Conservation (phyloP, 805 yeast species). For the Cyberlindnera euphorbiiphila region DNA sequence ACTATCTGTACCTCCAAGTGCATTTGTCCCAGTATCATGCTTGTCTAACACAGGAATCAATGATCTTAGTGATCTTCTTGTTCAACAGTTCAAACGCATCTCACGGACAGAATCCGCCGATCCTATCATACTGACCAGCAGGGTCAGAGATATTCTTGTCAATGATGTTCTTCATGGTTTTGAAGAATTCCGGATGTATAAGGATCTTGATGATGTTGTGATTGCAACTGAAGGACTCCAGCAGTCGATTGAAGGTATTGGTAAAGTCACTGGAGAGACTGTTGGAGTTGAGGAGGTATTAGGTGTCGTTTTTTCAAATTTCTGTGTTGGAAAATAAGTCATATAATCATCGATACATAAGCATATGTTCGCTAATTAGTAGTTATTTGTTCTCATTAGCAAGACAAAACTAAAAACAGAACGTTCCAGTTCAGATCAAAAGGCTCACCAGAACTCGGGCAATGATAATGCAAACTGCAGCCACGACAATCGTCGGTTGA, state of each 20-base stretch:
- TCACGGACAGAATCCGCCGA: conserved; percentile 49
- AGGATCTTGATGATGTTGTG: conserved; percentile 62
- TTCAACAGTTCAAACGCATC: conserved; percentile 42
- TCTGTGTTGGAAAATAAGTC: conserved; percentile 95
- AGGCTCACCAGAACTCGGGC: background rate
- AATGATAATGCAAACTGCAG: too few relatives aligned
- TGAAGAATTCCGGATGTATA: conserved; percentile 51
- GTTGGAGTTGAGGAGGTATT: conserved; percentile 87
- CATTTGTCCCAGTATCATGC: conserved; percentile 56
- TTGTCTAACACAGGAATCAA: conserved; percentile 51
- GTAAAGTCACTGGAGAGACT: conserved; percentile 85
- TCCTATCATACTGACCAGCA: conserved; percentile 68
- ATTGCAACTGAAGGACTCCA: conserved; percentile 74
- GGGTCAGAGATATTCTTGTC: conserved; percentile 71
- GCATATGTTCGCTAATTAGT: too few relatives aligned
- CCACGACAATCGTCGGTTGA: too few relatives aligned
- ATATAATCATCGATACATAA: too few relatives aligned
- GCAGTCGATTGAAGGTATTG: conserved; percentile 79
- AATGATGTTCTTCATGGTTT: conserved; percentile 77
- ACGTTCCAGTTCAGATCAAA: too few relatives aligned
- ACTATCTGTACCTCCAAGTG: conserved; percentile 21
- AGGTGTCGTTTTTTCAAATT: conserved; percentile 86
- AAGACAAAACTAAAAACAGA: too few relatives aligned
- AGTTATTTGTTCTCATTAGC: too few relatives aligned
- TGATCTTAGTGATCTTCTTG: conserved; percentile 39